A percentile compares a stretch with the other conserved stretches of the same genome.
phyloP scores from a whole-genome alignment of 2,329 filamentous ascomycete genomes.

The Alternaria hordeiaustralica region DNA sequence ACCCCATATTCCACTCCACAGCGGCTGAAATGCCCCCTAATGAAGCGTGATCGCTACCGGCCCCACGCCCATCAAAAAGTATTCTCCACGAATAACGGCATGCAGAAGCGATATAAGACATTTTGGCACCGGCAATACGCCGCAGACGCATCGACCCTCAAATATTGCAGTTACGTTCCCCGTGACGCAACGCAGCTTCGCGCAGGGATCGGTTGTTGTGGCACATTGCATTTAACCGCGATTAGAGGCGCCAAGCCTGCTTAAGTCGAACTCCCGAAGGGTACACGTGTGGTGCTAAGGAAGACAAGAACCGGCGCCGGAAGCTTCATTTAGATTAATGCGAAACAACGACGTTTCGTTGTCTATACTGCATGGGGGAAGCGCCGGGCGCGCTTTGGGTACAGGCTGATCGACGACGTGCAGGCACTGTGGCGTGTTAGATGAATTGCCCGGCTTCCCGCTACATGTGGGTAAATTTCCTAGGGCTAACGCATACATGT shows the following conservation, averaged over 20 bases:
- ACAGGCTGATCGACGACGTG: neutral
- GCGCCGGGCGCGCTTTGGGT: neutral
- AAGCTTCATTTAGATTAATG: conserved; percentile 28
- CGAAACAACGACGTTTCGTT: neutral
- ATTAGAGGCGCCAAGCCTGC: neutral
- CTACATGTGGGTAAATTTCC: neutral
- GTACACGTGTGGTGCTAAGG: conserved; percentile 1
- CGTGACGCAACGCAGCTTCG: neutral
- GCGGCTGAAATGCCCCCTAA: neutral
- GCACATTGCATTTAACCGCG: conserved; percentile 8
- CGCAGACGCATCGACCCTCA: neutral
- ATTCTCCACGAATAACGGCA: conserved; percentile 7
- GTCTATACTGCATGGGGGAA: neutral
- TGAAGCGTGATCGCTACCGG: neutral
- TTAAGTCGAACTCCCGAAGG: neutral
- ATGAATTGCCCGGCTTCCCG: neutral
- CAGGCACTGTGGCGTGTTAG: neutral
- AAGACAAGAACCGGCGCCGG: conserved; percentile 22
- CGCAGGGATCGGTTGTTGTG: conserved; percentile 9
- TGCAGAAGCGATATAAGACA: neutral
- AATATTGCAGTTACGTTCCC: neutral
- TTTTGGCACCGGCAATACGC: conserved; percentile 3
- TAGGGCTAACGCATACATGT: neutral
- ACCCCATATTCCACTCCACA: neutral
- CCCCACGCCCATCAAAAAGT: neutral